Evolutionary conservation across 768 basidiomycete species (phyloP), one percentile per base, ranked within the genome.

Genomic region (Rhodocollybia butyracea): DNA sequence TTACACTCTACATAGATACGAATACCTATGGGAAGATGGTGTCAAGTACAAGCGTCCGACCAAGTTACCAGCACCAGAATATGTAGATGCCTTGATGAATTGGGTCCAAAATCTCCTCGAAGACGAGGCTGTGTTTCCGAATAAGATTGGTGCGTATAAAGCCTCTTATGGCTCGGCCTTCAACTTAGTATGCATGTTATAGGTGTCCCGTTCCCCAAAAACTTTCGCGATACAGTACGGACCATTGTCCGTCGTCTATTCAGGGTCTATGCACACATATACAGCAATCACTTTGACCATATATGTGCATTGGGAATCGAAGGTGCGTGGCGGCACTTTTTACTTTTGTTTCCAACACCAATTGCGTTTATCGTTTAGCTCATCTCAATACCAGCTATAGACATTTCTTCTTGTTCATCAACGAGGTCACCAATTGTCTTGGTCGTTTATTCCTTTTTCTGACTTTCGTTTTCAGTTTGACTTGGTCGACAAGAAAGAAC

Each of bases 221-320:
- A 84, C 66, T 98, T 97, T 73, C 84, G 86, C 27, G 88, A 91
- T 17, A 95, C 91, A 0, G 89, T 97, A 58, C 88, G 93, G 66
- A 93, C 91, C 10, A 94, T 99, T 57, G 83, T 93, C 55, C 83
- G 97, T 42, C 83, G 97, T 26, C 70, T 99, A 54, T 99, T 99
- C 80, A 83, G 97, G 17, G 91, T 99, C 39, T 99, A 99, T 68
- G 97, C 94, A 19, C 97, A 99, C 69, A 86, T 98, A 66, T 99
- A 99, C 76, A 96, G 94, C 77, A 96, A 94, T 62, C 97, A 99
- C 71, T 98, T 99, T 69, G 97, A 98, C 64, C 96, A 98, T 64
- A 92, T 98, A 57, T 98, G 96, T 69, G 97, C 97, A 13, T 74
- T 99, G 43, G 95, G 95, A 5, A 98, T 99, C 51, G 97, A 99